Base-by-base conservation (phyloP, 805 yeast species). In the Millerozyma acaciae region DNA sequence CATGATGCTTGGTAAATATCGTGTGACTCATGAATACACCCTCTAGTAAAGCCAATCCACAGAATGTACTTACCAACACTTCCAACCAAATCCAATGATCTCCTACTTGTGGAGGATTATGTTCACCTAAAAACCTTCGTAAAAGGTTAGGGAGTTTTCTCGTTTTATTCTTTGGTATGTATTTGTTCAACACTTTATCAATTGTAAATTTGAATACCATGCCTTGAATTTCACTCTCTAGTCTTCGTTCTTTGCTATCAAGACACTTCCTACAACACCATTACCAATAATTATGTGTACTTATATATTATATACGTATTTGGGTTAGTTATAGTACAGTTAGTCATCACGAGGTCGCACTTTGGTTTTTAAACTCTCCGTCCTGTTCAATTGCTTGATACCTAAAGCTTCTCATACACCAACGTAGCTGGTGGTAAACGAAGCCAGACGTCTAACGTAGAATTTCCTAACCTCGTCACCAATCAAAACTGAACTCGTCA, bases 401-500 rank as follows among this genome's bases (percentile, higher is more conserved):
- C n/a, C n/a, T n/a, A n/a, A n/a, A n/a, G n/a, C n/a, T n/a, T n/a
- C n/a, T n/a, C n/a, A n/a, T n/a, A n/a, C n/a, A n/a, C n/a, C n/a
- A n/a, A n/a, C n/a, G 13, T 23, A 47, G 10, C 44, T 49, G 32
- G 36, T 41, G 16, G 27, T 30, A 15, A 28, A 47, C 21, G 36
- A 33, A 10, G 37, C 39, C 31, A 42, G 54, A n/a, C 52, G 45
- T 37, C 51, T 55, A 32, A 50, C 34, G 24, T 55, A 43, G 37
- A 53, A 76, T 62, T 90, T 90, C 53, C 88, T 74, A 26, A 69
- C 47, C 60, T 90, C 98, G 61, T 93, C 98, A 8, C 75, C 86
- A 53, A 87, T 63, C 63, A 89, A 79, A 1, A 93, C 96, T 3
- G 85, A 66, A 54, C 95, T 84, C 28, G 95, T 75, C 21, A 89